Evolutionary conservation across 225 moss, liverwort and hornwort genomes (phyloP).

Genomic region (Bryoerythrophyllum caledonicum): DNA sequence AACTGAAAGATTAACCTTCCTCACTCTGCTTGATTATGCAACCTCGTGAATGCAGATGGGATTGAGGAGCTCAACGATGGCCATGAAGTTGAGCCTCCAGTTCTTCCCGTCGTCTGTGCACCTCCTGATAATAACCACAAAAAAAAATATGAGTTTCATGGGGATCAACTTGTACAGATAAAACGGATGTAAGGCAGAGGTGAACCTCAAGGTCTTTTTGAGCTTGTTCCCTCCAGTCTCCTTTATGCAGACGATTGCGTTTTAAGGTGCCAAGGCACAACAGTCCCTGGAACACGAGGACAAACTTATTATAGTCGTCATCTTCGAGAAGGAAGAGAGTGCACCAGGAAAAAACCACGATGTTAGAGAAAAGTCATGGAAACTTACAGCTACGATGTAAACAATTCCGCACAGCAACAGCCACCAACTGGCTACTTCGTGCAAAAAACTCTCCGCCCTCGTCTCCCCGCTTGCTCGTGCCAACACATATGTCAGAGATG

Average conservation of each 20-base stretch:
- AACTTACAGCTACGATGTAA: slow-evolving; percentile 71
- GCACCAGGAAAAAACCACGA: background rate
- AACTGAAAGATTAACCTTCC: background rate
- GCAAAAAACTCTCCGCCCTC: slow-evolving; percentile 61
- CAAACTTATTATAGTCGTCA: background rate
- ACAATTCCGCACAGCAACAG: slow-evolving; percentile 68
- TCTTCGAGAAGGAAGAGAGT: background rate
- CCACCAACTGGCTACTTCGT: slow-evolving; percentile 78
- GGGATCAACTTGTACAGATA: background rate
- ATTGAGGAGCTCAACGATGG: slow-evolving; percentile 27
- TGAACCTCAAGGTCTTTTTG: slow-evolving; percentile 54
- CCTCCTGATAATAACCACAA: slow-evolving; percentile 34
- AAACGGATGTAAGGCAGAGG: background rate
- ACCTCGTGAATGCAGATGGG: background rate
- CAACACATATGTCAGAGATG: slow-evolving; percentile 80
- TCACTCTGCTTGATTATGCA: background rate
- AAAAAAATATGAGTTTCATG: background rate
- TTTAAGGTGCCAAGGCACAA: slow-evolving; percentile 60
- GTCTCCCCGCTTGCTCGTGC: slow-evolving; percentile 67
- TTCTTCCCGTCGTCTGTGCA: slow-evolving; percentile 45
- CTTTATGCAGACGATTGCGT: slow-evolving; percentile 43
- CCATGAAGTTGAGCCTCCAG: slow-evolving; percentile 51
- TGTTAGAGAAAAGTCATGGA: background rate
- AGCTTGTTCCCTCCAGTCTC: slow-evolving; percentile 49
- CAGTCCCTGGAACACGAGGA: slow-evolving; percentile 34